These are phyloP conservation scores for Aspergillus puulaauensis DNA, from an alignment of 2,329 filamentous ascomycete genomes.

Conservation along the genomic window DNA sequence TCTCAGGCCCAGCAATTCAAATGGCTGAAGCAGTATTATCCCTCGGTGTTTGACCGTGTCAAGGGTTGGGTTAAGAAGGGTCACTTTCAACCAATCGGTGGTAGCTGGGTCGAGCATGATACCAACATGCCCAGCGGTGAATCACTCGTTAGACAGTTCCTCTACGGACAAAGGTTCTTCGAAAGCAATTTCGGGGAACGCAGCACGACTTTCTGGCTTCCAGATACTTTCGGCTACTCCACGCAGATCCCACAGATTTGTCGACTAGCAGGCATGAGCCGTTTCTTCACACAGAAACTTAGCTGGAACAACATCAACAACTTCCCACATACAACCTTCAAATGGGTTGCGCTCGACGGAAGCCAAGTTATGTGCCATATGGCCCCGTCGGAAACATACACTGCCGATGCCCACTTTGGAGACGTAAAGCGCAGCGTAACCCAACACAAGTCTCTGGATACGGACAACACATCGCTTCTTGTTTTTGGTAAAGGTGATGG, in stretches of 20 bases:
- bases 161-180: slow-evolving; percentile 94
- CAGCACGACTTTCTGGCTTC: slow-evolving; percentile 92
- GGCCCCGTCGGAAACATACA: slow-evolving; percentile 94
- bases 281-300: slow-evolving; percentile 96
- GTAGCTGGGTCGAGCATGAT: slow-evolving; percentile 98
- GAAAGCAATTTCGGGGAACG: slow-evolving; percentile 88
- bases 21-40: slow-evolving; percentile 90
- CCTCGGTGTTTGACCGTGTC: slow-evolving; percentile 83
- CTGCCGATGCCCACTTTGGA: slow-evolving; percentile 88
- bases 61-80: slow-evolving; percentile 88
- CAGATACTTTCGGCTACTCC: slow-evolving; percentile 97
- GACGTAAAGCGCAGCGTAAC: slow-evolving; percentile 86
- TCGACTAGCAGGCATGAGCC: slow-evolving; percentile 88
- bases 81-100: slow-evolving; percentile 90
- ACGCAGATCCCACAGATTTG: slow-evolving; percentile 92
- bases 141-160: slow-evolving; percentile 87
- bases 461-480: slow-evolving; percentile 84
- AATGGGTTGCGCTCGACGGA: slow-evolving; percentile 94
- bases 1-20: slow-evolving; percentile 98
- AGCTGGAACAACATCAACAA: slow-evolving; percentile 99
- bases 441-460: slow-evolving; percentile 93
- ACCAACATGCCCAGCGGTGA: slow-evolving; percentile 97
- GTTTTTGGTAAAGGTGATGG: slow-evolving; percentile 97
- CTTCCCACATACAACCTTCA: slow-evolving; percentile 98
- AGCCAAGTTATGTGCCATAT: slow-evolving; percentile 98